These are phyloP conservation scores for Verticillium nubilum DNA, from an alignment of 2,329 filamentous ascomycete genomes.

Conservation along the genomic window DNA sequence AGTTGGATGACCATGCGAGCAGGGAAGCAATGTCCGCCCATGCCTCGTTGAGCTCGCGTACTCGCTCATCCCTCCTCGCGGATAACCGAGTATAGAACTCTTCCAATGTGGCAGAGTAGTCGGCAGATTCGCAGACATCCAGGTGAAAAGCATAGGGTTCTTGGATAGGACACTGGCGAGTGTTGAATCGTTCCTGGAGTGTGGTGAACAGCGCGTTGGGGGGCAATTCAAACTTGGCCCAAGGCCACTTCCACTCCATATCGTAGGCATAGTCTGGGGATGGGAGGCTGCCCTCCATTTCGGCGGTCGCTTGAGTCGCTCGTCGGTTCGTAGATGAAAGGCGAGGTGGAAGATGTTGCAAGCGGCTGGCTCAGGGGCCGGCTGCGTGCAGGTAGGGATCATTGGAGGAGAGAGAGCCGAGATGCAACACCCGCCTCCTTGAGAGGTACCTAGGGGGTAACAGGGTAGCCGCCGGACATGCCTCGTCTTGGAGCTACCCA, in stretches of 20 bases:
- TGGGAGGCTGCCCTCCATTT: background rate
- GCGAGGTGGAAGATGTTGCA: background rate
- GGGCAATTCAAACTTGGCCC: background rate
- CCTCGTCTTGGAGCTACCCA: background rate
- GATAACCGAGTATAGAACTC: background rate
- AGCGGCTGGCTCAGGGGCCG: background rate
- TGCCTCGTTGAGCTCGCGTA: background rate
- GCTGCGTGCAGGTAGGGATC: background rate
- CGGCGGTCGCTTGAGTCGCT: background rate
- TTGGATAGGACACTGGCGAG: background rate
- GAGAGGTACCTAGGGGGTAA: background rate
- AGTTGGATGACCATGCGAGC: background rate
- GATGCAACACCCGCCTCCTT: background rate
- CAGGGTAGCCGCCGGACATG: background rate
- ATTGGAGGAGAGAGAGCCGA: background rate
- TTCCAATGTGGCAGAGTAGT: background rate
- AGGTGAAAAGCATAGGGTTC: background rate
- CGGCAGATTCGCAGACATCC: background rate
- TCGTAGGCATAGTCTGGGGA: background rate
- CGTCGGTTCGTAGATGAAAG: background rate
- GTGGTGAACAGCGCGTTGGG: background rate
- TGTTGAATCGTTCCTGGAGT: constrained; percentile 1
- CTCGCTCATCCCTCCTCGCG: background rate
- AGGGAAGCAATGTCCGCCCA: background rate
- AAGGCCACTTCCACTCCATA: background rate